Evolutionary conservation across 371 early-diverging fungal genomes (phyloP).

Genomic region (Mortierella sp.): DNA sequence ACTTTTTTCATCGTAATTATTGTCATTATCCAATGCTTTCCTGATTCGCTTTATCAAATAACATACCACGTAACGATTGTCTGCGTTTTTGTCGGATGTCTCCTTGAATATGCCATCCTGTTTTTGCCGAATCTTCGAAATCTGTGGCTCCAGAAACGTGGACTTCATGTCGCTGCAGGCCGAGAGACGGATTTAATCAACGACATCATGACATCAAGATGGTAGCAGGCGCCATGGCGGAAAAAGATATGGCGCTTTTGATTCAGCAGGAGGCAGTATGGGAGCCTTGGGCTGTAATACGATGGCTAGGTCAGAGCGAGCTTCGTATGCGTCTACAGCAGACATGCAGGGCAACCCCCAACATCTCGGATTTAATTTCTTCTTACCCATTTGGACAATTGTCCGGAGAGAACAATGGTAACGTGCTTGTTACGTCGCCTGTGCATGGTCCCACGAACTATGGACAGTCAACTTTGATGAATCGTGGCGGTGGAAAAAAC

Average conservation of each 20-base stretch:
- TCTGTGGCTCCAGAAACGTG: slow-evolving; percentile 36
- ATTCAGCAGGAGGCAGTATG: not conserved
- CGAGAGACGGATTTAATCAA: slow-evolving; percentile 21
- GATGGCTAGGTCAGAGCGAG: slow-evolving; percentile 7
- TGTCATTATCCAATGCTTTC: slow-evolving; percentile 38
- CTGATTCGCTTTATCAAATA: slow-evolving; percentile 10
- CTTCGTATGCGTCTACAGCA: slow-evolving; percentile 7
- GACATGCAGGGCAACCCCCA: slow-evolving; percentile 25
- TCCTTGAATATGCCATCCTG: slow-evolving; percentile 33
- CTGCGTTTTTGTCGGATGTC: slow-evolving; percentile 16
- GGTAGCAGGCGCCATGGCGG: not conserved
- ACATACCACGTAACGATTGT: slow-evolving; percentile 35
- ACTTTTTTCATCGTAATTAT: slow-evolving; percentile 36
- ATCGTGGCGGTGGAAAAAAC: slow-evolving; percentile 9
- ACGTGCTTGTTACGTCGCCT: slow-evolving; percentile 11
- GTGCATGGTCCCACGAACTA: slow-evolving; percentile 18
- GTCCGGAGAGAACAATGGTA: slow-evolving; percentile 15
- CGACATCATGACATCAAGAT: slow-evolving; percentile 10
- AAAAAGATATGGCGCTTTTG: slow-evolving; percentile 4
- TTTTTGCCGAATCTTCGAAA: slow-evolving; percentile 38
- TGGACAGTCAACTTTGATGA: slow-evolving; percentile 17
- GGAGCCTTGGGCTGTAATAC: not conserved
- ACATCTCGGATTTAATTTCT: slow-evolving; percentile 48
- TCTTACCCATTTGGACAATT: slow-evolving; percentile 49
- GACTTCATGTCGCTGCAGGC: slow-evolving; percentile 39